These are phyloP conservation scores for Globisporangium camurandrum DNA, from an alignment of 352 stramenopile species.

Conservation along the genomic window DNA sequence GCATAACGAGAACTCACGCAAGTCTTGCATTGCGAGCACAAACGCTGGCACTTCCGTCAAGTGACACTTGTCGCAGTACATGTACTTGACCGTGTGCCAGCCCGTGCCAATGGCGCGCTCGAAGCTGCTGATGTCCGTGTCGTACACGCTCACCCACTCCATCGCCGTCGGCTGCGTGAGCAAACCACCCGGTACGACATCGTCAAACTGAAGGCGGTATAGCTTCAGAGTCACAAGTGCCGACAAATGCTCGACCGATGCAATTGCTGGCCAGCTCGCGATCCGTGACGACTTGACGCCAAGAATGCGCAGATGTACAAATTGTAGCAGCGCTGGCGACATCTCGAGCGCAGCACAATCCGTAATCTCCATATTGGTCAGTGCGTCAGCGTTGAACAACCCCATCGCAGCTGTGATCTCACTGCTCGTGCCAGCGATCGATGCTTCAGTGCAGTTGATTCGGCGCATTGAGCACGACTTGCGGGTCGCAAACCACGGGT, in stretches of 20 bases:
- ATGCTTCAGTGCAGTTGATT: slow-evolving; percentile 8
- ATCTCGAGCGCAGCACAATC: slow-evolving; percentile 4
- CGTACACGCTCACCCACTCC: slow-evolving; percentile 7
- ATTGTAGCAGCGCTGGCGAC: slow-evolving; percentile 1
- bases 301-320: slow-evolving; percentile 1
- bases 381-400: slow-evolving; percentile 2
- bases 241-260: slow-evolving; percentile 1
- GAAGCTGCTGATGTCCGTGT: slow-evolving; percentile 1
- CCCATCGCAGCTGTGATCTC: slow-evolving; percentile 4
- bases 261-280: neutral
- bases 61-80: slow-evolving; percentile 6
- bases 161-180: slow-evolving; percentile 1
- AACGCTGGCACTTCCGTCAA: neutral
- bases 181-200: slow-evolving; percentile 1
- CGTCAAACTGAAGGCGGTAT: slow-evolving; percentile 1
- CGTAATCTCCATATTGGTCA: slow-evolving; percentile 5
- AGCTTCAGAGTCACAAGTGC: slow-evolving; percentile 5
- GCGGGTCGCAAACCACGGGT: slow-evolving; percentile 8
- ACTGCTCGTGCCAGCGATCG: slow-evolving; percentile 2
- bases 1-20: slow-evolving; percentile 7
- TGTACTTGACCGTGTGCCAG: slow-evolving; percentile 8
- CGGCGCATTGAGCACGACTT: slow-evolving; percentile 7
- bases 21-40: slow-evolving; percentile 1
- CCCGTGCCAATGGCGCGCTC: neutral
- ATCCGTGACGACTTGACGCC: neutral